These are phyloP conservation scores for Cercospora sesami DNA, from an alignment of 2,329 filamentous ascomycete genomes.

Conservation along the genomic window DNA sequence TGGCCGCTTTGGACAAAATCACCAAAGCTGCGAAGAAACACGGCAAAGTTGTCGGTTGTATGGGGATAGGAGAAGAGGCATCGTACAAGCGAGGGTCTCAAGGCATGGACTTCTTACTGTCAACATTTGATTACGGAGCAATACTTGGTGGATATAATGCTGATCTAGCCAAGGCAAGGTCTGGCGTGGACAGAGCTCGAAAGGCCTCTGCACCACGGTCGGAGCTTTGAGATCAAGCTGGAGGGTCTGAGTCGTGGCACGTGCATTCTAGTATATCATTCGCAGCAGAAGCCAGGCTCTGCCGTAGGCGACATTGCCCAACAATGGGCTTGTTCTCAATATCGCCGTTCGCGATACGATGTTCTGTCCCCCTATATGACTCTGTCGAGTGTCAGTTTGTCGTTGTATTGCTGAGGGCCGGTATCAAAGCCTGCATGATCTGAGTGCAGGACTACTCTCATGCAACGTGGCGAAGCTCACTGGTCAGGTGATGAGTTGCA, in stretches of 20 bases:
- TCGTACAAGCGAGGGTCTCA: background rate
- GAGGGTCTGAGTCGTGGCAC: background rate
- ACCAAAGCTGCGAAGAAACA: background rate
- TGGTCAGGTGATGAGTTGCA: background rate
- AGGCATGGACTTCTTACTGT: background rate
- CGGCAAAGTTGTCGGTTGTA: background rate
- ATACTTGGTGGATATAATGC: background rate
- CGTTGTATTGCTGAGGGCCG: background rate
- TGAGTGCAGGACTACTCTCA: background rate
- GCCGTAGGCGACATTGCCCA: too few species aligned
- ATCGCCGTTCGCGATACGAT: background rate
- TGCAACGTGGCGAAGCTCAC: background rate
- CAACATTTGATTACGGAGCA: background rate
- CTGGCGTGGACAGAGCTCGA: background rate
- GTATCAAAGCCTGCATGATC: background rate
- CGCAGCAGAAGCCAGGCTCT: background rate
- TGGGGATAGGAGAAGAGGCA: background rate
- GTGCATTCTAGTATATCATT: background rate
- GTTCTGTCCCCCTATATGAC: background rate
- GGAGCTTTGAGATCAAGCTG: background rate
- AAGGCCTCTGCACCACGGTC: background rate
- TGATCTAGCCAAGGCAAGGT: background rate
- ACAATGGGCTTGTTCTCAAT: too few species aligned
- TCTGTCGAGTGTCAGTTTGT: background rate
- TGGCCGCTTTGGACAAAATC: background rate